Evolutionary conservation across 2,329 filamentous ascomycete genomes (phyloP).

Genomic region (Cladosporium sphaerospermum): DNA sequence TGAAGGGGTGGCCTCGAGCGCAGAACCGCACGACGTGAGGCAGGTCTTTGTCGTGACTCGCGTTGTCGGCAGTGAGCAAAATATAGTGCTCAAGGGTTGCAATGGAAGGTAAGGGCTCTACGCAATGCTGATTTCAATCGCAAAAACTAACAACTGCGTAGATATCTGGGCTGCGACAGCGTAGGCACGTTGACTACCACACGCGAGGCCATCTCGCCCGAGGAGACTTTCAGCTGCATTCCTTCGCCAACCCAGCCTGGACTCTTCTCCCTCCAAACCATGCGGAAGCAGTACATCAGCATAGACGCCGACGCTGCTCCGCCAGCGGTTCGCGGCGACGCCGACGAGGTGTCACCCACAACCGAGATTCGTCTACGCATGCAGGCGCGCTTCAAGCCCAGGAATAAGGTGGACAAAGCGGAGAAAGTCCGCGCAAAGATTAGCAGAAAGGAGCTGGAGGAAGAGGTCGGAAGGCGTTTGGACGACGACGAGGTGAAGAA

Average conservation of each 20-base stretch:
- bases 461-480: conserved; percentile 25
- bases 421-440: conserved; percentile 81
- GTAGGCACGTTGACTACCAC: conserved; percentile 71
- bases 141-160: conserved; percentile 29
- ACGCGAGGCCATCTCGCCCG: conserved; percentile 72
- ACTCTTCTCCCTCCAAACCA: conserved; percentile 28
- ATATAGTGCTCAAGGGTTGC: conserved; percentile 78
- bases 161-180: conserved; percentile 81
- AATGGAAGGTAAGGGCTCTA: conserved; percentile 57
- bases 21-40: conserved; percentile 90
- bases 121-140: neutral
- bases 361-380: conserved; percentile 78
- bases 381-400: conserved; percentile 91
- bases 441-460: conserved; percentile 60
- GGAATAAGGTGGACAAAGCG: conserved; percentile 70
- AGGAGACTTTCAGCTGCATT: conserved; percentile 67
- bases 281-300: conserved; percentile 63
- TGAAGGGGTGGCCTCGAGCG: conserved; percentile 72
- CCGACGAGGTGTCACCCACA: conserved; percentile 48
- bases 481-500: conserved; percentile 75
- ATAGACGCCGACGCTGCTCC: conserved; percentile 42
- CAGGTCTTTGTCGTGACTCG: conserved; percentile 91
- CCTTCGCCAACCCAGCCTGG: conserved; percentile 13
- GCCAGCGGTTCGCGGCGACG: conserved; percentile 71
- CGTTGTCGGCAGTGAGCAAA: conserved; percentile 70